Base-by-base conservation (phyloP, 495 filamentous ascomycete genomes). In the Cetradonia linearis region DNA sequence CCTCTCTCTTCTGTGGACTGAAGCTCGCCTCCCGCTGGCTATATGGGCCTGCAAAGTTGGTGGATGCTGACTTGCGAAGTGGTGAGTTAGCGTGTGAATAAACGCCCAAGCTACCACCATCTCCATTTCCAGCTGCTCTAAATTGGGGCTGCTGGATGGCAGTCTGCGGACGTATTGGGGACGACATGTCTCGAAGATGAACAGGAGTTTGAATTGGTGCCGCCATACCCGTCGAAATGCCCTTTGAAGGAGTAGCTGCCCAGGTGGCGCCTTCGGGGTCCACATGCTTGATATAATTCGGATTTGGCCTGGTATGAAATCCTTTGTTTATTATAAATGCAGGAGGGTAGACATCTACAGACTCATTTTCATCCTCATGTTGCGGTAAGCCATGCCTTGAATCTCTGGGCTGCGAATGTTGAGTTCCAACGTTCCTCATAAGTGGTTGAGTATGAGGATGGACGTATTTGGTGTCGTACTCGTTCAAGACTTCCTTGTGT, bases 391-490 rank as follows among this genome's bases (percentile, higher is more conserved):
- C 63, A 9, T 63, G 46, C 18, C 65, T 70, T 3, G 64, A 34
- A 25, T 66, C 69, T 42, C 72, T 64, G 10, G 69, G 62, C 9
- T 63, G 70, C 0, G 80, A 77, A 46, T 83, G 81, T 66, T 96
- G 91, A 0, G 84, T 90, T 11, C 81, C 87, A 7, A 93, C 91
- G 68, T 97, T 89, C 62, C 93, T 82, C 66, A 88, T 85, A 20
- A 86, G 77, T 11, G 82, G 84, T 60, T 92, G 86, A 10, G 94
- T 81, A n/a, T 84, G 78, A 11, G 94, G 93, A 69, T 94, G 89
- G 2, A 98, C 93, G 63, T 82, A 95, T 77, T 97, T 97, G 52
- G 83, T 87, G 71, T 98, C 89, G 72, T 98, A 98, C 73, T 98
- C 93, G 68, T 89, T 83, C 74, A 96, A 73, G 8, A 98, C 91